phyloP scores from a whole-genome alignment of 2,329 filamentous ascomycete species.

The Botrytis byssoidea region DNA sequence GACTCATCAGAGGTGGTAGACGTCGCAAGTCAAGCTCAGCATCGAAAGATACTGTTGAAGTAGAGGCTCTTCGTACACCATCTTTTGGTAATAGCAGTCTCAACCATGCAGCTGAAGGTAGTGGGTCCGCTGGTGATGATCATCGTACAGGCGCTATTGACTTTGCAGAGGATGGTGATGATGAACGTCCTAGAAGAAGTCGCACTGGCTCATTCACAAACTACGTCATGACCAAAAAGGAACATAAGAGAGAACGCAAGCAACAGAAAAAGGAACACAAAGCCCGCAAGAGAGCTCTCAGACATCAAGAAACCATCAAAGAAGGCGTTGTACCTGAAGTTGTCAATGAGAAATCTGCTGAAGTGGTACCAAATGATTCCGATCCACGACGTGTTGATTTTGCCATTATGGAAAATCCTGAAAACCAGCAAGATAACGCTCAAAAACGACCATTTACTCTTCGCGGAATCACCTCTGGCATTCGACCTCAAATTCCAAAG shows the following conservation, averaged over 20 bases:
- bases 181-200: constrained; percentile 42
- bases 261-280: constrained; percentile 40
- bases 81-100: constrained; percentile 41
- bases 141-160: constrained; percentile 41
- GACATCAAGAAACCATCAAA: constrained; percentile 30
- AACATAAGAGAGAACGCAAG: constrained; percentile 42
- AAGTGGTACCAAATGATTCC: constrained; percentile 26
- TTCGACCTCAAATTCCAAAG: constrained; percentile 61
- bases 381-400: constrained; percentile 60
- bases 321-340: constrained; percentile 25
- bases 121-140: constrained; percentile 32
- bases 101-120: constrained; percentile 28
- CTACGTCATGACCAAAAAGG: constrained; percentile 36
- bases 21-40: constrained; percentile 72
- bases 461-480: constrained; percentile 53
- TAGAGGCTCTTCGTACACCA: constrained; percentile 44
- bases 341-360: constrained; percentile 28
- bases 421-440: constrained; percentile 23
- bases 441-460: constrained; percentile 52
- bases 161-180: constrained; percentile 54
- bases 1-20: constrained; percentile 64
- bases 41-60: constrained; percentile 56
- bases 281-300: constrained; percentile 29
- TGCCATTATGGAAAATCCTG: constrained; percentile 43
- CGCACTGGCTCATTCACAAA: constrained; percentile 34